Conservation (phyloP, 768 basidiomycete genomes). For the Gloeopeniophorella convolvens region DNA sequence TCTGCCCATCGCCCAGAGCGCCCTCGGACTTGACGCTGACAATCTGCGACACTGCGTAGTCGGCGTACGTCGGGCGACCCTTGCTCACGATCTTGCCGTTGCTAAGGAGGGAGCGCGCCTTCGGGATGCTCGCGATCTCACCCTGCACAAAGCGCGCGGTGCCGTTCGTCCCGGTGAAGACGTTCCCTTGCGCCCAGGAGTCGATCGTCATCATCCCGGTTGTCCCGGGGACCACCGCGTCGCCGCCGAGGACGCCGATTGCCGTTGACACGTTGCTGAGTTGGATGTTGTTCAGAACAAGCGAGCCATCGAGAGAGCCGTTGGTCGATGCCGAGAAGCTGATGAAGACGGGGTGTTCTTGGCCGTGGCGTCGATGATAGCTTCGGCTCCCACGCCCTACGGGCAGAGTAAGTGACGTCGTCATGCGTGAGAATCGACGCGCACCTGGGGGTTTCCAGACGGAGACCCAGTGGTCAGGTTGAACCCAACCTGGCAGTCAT, state of each 20-base stretch:
- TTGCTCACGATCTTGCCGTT: too few species aligned
- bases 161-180: constrained; percentile 48
- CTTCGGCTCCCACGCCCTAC: constrained; percentile 53
- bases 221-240: constrained; percentile 49
- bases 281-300: constrained; percentile 58
- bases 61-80: too few species aligned
- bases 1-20: constrained; percentile 65
- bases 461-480: too few species aligned
- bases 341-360: constrained; percentile 58
- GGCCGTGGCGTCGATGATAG: constrained; percentile 59
- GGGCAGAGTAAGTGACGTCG: too few species aligned
- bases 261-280: constrained; percentile 56
- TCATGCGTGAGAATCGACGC: too few species aligned
- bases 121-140: constrained; percentile 41
- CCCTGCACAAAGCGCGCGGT: constrained; percentile 44
- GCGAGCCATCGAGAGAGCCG: constrained; percentile 46
- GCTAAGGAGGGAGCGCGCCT: constrained; percentile 52
- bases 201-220: constrained; percentile 55
- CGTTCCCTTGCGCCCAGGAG: constrained; percentile 75
- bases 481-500: too few species aligned
- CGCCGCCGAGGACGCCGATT: constrained; percentile 49
- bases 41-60: constrained; percentile 56
- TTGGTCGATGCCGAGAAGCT: constrained; percentile 43
- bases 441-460: constrained; percentile 38
- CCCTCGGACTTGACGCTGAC: constrained; percentile 66